Conservation (phyloP, 139 green algal species). For the Volvox africanus region DNA sequence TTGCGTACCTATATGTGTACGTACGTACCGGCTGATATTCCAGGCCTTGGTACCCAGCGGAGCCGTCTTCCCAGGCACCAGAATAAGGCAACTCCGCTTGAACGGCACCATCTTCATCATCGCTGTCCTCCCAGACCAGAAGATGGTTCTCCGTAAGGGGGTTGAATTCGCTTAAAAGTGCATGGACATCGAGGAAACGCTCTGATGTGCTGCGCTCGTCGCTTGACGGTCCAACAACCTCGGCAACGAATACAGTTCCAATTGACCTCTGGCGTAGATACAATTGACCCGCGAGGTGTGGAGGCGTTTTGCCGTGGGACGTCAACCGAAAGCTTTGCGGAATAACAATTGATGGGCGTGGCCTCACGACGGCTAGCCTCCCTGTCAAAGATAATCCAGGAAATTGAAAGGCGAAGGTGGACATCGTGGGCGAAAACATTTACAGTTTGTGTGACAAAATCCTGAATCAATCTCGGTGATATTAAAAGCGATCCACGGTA, state of each 20-base stretch:
- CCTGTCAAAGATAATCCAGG: background rate
- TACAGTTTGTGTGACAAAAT: background rate
- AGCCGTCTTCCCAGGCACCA: background rate
- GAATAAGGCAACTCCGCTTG: background rate
- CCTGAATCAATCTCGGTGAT: background rate
- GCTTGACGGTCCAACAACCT: background rate
- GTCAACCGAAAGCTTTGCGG: background rate
- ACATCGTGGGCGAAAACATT: background rate
- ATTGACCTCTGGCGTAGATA: background rate
- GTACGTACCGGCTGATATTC: conserved; percentile 19
- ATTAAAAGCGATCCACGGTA: background rate
- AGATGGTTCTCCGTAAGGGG: background rate
- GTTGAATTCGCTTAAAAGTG: conserved; percentile 1
- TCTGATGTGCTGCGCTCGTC: background rate
- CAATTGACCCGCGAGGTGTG: background rate
- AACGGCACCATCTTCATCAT: conserved; percentile 17
- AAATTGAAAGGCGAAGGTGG: background rate
- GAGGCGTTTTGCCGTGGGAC: background rate
- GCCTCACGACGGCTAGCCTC: background rate
- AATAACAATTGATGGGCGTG: background rate
- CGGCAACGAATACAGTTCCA: background rate
- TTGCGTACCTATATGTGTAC: background rate
- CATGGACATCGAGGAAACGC: background rate
- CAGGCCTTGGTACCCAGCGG: background rate
- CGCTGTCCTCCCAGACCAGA: background rate